These are phyloP conservation scores for Bjerkandera adusta DNA, from an alignment of 1,284 basidiomycete species.

Conservation along the genomic window DNA sequence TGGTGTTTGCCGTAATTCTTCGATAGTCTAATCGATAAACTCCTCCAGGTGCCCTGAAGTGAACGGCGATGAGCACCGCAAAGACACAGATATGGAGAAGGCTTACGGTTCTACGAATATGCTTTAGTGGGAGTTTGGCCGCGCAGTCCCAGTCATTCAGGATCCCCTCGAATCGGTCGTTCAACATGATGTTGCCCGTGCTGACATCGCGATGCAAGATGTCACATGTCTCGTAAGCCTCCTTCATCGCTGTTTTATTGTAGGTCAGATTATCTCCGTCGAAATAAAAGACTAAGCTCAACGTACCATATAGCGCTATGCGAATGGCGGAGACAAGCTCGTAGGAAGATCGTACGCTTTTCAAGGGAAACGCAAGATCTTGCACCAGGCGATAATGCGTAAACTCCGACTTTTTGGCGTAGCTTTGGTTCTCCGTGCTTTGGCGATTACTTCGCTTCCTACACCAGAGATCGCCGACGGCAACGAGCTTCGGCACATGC, in stretches of 20 bases:
- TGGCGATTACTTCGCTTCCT: neutral
- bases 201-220: slow-evolving; percentile 15
- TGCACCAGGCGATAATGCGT: slow-evolving; percentile 16
- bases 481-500: slow-evolving; percentile 6
- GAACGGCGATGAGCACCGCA: neutral
- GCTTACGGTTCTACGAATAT: neutral
- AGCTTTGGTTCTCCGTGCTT: slow-evolving; percentile 3
- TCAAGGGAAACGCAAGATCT: slow-evolving; percentile 9
- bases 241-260: neutral
- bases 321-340: slow-evolving; percentile 9
- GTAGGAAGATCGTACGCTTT: slow-evolving; percentile 3
- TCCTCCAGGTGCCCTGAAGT: slow-evolving; percentile 16
- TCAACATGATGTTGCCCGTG: slow-evolving; percentile 16
- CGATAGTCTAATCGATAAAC: slow-evolving; percentile 11
- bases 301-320: slow-evolving; percentile 8
- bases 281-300: neutral
- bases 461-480: slow-evolving; percentile 10
- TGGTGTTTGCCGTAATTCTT: slow-evolving; percentile 7
- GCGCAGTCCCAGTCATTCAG: slow-evolving; percentile 16
- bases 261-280: neutral
- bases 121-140: too few species aligned
- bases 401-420: neutral
- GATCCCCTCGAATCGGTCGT: neutral
- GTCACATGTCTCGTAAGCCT: neutral
- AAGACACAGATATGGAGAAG: neutral